A percentile compares a stretch with the other conserved stretches of the same genome.
Conservation (phyloP, 140 eudicot genomes). For the Oenanthe javanica region DNA sequence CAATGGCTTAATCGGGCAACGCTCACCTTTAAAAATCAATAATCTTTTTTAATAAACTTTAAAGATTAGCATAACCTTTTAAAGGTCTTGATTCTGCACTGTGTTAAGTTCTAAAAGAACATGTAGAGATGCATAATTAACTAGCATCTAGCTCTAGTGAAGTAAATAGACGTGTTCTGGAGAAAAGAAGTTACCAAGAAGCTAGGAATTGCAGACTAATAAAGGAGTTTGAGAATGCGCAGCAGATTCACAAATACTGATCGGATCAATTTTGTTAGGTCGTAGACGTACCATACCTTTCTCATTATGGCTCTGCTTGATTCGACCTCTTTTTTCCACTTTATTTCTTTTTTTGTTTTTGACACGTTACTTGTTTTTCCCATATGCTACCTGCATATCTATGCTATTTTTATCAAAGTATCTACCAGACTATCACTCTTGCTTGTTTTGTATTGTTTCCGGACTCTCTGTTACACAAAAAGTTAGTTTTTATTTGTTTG, state of each 20-base stretch:
- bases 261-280: not conserved
- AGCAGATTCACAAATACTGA: not conserved
- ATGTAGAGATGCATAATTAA: too few relatives aligned
- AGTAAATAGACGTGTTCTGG: not conserved
- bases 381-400: not conserved
- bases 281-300: not conserved
- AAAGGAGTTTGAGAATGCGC: not conserved
- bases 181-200: not conserved
- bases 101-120: too few relatives aligned
- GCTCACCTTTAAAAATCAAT: too few relatives aligned
- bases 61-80: too few relatives aligned
- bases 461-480: not conserved
- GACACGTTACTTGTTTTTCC: not conserved
- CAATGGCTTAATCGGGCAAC: too few relatives aligned
- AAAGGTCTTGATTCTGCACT: too few relatives aligned
- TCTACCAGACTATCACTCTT: not conserved
- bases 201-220: not conserved
- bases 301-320: not conserved
- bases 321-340: not conserved
- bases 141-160: too few relatives aligned
- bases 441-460: not conserved
- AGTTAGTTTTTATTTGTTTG: too few relatives aligned
- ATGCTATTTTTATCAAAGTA: not conserved
- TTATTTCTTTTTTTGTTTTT: not conserved
- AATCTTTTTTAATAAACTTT: too few relatives aligned